These are phyloP conservation scores for Magnaporthiopsis incrustans DNA, from an alignment of 2,329 filamentous ascomycete genomes.

Conservation along the genomic window DNA sequence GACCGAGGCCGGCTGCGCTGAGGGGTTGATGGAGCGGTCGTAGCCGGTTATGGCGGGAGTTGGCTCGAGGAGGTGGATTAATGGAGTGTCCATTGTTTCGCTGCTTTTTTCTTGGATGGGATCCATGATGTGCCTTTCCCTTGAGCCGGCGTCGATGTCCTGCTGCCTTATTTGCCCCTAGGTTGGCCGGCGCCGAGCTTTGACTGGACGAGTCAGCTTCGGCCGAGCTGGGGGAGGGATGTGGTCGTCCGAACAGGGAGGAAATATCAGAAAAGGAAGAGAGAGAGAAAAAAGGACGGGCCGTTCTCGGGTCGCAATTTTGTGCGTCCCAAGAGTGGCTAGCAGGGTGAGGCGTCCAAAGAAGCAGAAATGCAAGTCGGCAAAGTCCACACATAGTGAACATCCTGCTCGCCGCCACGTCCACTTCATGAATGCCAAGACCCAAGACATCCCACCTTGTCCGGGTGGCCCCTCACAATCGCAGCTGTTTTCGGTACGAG, in stretches of 20 bases:
- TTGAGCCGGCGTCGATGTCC: neutral
- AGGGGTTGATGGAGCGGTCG: slow-evolving; percentile 27
- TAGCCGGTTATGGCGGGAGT: slow-evolving; percentile 21
- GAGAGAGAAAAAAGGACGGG: neutral
- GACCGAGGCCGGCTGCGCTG: slow-evolving; percentile 34
- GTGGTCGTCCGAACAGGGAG: no score
- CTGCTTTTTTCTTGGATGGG: neutral
- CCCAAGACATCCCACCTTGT: no score
- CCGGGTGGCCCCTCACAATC: neutral
- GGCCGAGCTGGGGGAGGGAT: no score
- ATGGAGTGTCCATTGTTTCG: slow-evolving; percentile 26
- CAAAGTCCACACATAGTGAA: no score
- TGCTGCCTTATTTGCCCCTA: neutral
- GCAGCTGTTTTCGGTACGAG: no score
- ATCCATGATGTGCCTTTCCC: neutral
- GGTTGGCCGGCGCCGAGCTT: neutral
- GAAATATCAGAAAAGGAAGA: no score
- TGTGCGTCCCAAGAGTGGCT: no score
- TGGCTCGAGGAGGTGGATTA: slow-evolving; percentile 3
- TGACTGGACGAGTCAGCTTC: neutral
- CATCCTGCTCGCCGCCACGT: no score
- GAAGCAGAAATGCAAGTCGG: no score
- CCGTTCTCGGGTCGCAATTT: no score
- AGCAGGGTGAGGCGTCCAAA: no score
- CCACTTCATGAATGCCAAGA: no score